A percentile compares a stretch with the other conserved stretches of the same genome.
These are phyloP conservation scores for Brettanomyces bruxellensis DNA, from an alignment of 805 yeast genomes.

Conservation along the genomic window DNA sequence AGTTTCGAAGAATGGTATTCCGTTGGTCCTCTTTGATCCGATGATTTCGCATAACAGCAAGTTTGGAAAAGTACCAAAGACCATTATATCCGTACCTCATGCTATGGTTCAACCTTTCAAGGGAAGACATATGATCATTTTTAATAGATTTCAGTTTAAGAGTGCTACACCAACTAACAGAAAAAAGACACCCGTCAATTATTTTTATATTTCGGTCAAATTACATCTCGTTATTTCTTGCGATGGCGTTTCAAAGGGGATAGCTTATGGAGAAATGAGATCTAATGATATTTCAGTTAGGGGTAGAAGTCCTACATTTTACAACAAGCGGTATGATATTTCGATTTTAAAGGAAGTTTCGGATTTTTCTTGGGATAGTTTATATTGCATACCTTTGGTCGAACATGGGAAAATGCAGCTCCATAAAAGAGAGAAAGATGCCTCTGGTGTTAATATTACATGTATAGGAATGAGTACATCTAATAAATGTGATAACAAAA, in stretches of 20 bases:
- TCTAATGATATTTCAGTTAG: conserved; percentile 45
- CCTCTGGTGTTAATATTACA: not conserved
- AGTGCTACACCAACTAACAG: conserved; percentile 47
- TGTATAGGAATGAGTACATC: not conserved
- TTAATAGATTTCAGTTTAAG: conserved; percentile 33
- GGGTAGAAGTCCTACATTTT: conserved; percentile 56
- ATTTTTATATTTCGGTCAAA: conserved; percentile 24
- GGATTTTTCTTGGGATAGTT: not conserved
- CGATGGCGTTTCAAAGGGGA: not conserved
- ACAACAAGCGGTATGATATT: conserved; percentile 42
- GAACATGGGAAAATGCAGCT: not conserved
- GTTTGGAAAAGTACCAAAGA: too few species aligned
- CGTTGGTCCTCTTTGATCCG: too few species aligned
- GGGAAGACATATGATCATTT: not conserved
- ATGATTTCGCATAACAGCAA: too few species aligned
- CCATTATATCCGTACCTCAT: too few species aligned
- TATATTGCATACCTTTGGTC: not conserved
- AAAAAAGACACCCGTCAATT: conserved; percentile 34
- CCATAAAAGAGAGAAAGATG: not conserved
- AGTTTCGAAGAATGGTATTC: too few species aligned
- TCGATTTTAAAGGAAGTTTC: conserved; percentile 19
- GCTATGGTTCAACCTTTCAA: not conserved
- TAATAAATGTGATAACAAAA: not conserved
- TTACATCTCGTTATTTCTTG: not conserved
- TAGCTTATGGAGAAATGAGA: conserved; percentile 7